Evolutionary conservation across 192 early-diverging fungal species (phyloP).

Genomic region (Dimargaris xerosporica): DNA sequence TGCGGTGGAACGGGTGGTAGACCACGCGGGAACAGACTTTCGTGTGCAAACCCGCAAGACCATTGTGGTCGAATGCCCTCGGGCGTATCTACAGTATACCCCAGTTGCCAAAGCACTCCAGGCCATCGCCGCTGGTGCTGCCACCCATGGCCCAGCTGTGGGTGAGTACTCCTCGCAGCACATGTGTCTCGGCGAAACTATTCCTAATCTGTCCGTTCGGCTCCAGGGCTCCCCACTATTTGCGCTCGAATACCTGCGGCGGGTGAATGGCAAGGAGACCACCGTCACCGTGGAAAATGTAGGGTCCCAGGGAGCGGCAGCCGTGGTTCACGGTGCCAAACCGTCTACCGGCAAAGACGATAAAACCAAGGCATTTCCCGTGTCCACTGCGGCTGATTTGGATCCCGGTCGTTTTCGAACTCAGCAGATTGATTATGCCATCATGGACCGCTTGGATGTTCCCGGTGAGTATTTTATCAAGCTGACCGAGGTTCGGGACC

Average conservation of each 20-base stretch:
- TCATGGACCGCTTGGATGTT: conserved; percentile 24
- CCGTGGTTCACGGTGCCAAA: background rate
- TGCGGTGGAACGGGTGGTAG: conserved; percentile 22
- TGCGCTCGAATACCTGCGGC: background rate
- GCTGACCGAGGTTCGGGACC: conserved; percentile 17
- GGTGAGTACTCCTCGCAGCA: background rate
- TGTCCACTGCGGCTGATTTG: conserved; percentile 16
- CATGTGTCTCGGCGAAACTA: background rate
- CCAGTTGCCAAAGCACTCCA: background rate
- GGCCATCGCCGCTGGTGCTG: background rate
- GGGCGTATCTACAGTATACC: background rate
- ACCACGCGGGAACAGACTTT: conserved; percentile 25
- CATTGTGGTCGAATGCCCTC: background rate
- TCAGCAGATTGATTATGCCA: conserved; percentile 7
- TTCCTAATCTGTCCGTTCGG: background rate
- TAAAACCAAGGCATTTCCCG: conserved; percentile 14
- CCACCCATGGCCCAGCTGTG: background rate
- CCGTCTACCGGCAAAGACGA: conserved; percentile 1
- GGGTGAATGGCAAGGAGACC: conserved; percentile 15
- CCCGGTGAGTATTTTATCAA: conserved; percentile 29
- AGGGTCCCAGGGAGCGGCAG: background rate
- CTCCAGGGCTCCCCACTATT: background rate
- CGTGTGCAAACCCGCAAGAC: conserved; percentile 17
- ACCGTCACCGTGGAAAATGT: conserved; percentile 10
- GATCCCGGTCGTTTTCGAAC: background rate